Base-by-base conservation (phyloP, 768 basidiomycete species). In the Mrakia frigida region DNA sequence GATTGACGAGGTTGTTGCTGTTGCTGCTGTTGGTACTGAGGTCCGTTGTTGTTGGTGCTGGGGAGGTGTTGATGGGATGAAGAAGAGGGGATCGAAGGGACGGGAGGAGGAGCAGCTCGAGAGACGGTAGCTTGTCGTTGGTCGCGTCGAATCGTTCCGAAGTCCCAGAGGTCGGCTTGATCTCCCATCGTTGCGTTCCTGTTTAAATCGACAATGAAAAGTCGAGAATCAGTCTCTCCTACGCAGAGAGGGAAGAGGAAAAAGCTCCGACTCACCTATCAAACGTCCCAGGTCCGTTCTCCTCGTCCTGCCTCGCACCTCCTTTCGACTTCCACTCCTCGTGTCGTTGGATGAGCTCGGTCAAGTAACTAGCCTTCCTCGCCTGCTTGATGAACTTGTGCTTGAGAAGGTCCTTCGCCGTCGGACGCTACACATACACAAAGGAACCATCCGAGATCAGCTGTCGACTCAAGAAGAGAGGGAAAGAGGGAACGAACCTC, bases 331-430 rank as follows among this genome's bases (percentile, higher is more conserved):
- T 92, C 94, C 94, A 99, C 77, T 93, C 87, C 81, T 98, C 94
- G 78, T 93, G 91, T 41, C 94, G 87, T 78, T 98, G 96, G 78
- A 98, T 97, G 56, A 99, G 86, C 82, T 99, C 97, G 0, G 94
- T 96, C 78, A 99, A 85, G 81, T 97, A 98, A 81, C 84, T 92
- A 13, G 94, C 90, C 86, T 97, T 97, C 86, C 93, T 94, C 28
- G 96, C 96, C 87, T 92, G 90, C 78, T 91, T 88, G 79, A 98
- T 89, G 82, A 97, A 99, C 81, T 95, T 96, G 84, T 99, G 97
- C 81, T 93, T 96, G 77, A 99, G 86, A 67, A 99, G 87, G 77
- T 99, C 96, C 75, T 90, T 90, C n/a, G 97, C 97, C 28, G 93
- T 86, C 35, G 97, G 97, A 43, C 97, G 92, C 92, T 95, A 82